Conservation (phyloP, 768 basidiomycete species). For the Boletus sp. region DNA sequence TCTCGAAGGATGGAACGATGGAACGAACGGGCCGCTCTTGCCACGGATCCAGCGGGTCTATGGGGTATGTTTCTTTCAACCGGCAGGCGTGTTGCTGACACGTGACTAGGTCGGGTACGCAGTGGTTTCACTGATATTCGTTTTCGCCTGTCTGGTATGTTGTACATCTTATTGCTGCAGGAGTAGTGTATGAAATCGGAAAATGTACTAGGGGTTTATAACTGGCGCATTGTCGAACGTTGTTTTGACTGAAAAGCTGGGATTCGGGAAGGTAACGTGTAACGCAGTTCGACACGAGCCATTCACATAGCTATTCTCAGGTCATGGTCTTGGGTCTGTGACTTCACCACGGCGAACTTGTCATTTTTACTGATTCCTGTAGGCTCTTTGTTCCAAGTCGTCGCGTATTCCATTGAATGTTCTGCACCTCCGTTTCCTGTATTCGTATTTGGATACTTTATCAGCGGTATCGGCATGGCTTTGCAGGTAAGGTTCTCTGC, state of each 20-base stretch:
- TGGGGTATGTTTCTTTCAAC: slow-evolving; percentile 30
- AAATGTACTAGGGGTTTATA: slow-evolving; percentile 38
- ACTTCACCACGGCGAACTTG: not conserved
- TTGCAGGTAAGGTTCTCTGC: slow-evolving; percentile 35
- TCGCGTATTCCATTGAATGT: slow-evolving; percentile 52
- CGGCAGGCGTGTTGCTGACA: not conserved
- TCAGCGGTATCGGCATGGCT: slow-evolving; percentile 51
- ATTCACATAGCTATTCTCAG: slow-evolving; percentile 19
- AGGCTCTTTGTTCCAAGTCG: slow-evolving; percentile 52
- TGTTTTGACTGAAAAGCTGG: slow-evolving; percentile 39
- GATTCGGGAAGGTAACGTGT: slow-evolving; percentile 39
- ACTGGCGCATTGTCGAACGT: slow-evolving; percentile 45
- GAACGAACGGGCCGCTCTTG: slow-evolving; percentile 67
- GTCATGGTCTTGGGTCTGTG: slow-evolving; percentile 37
- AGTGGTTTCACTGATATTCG: slow-evolving; percentile 55
- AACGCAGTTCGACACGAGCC: not conserved
- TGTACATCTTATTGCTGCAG: not conserved
- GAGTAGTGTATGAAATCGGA: slow-evolving; percentile 17
- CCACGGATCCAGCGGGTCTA: slow-evolving; percentile 65
- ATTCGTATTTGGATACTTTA: slow-evolving; percentile 46
- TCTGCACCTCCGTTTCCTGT: slow-evolving; percentile 62
- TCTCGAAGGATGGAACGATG: slow-evolving; percentile 77
- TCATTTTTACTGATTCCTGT: not conserved
- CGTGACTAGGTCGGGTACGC: slow-evolving; percentile 43
- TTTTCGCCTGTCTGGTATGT: slow-evolving; percentile 44